phyloP scores from a whole-genome alignment of 2,329 filamentous ascomycete genomes.

The Fusarium solani-melongenae region DNA sequence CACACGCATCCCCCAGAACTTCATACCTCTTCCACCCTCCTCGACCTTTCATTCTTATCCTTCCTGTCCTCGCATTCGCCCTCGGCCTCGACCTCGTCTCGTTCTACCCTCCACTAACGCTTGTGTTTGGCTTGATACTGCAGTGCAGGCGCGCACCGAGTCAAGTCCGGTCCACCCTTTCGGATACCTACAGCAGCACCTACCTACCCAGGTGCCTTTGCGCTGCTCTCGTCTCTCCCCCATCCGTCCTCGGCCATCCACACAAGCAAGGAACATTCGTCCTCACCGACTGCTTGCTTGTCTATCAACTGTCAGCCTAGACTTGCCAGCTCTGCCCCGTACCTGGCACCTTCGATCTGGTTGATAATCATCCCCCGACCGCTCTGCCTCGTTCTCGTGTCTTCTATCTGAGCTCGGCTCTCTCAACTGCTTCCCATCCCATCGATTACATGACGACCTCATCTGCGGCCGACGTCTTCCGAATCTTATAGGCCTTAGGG shows the following conservation, averaged over 20 bases:
- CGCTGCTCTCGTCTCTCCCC: slow-evolving; percentile 20
- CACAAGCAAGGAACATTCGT: slow-evolving; percentile 28
- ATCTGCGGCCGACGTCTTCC: slow-evolving; percentile 48
- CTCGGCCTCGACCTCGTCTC: slow-evolving; percentile 18
- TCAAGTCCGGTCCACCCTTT: slow-evolving; percentile 42
- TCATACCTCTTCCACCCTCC: slow-evolving; percentile 25
- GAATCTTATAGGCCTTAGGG: slow-evolving; percentile 52
- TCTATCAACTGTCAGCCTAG: slow-evolving; percentile 25
- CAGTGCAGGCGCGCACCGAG: slow-evolving; percentile 39
- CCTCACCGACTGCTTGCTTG: slow-evolving; percentile 42
- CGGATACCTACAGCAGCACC: slow-evolving; percentile 42
- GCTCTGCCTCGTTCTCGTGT: slow-evolving; percentile 10
- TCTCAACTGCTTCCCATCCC: slow-evolving; percentile 20
- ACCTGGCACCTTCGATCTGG: slow-evolving; percentile 21
- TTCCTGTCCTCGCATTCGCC: slow-evolving; percentile 21
- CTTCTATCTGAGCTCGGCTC: slow-evolving; percentile 20
- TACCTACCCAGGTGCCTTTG: slow-evolving; percentile 22
- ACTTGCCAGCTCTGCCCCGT: slow-evolving; percentile 14
- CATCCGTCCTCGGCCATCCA: slow-evolving; percentile 30
- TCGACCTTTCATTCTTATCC: slow-evolving; percentile 10
- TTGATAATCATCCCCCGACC: slow-evolving; percentile 24
- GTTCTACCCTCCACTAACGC: slow-evolving; percentile 31
- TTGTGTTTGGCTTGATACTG: slow-evolving; percentile 37
- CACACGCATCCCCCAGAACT: slow-evolving; percentile 33
- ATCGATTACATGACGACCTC: slow-evolving; percentile 56